These are phyloP conservation scores for Daedaleopsis nitida DNA, from an alignment of 768 basidiomycete genomes.

Conservation along the genomic window DNA sequence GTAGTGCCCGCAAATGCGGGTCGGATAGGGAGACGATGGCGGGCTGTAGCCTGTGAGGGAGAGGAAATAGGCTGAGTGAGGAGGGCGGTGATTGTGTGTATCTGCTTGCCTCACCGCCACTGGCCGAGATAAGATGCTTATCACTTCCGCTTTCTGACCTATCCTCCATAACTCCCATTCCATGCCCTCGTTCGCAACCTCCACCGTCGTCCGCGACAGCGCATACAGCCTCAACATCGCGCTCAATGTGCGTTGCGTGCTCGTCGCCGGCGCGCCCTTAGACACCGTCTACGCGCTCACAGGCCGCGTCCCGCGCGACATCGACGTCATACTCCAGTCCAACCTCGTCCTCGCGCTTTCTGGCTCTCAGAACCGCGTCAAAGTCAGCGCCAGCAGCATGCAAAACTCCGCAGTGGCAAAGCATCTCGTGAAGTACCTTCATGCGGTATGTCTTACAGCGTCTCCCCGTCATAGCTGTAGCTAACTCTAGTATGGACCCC, in stretches of 20 bases:
- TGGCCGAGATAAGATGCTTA: constrained; percentile 18
- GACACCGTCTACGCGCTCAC: constrained; percentile 33
- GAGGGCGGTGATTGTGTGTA: constrained; percentile 27
- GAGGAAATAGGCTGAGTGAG: constrained; percentile 13
- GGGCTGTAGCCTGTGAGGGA: constrained; percentile 4
- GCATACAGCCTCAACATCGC: constrained; percentile 46
- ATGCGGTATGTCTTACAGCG: constrained; percentile 39
- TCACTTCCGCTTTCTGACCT: constrained; percentile 4
- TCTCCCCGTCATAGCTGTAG: background rate
- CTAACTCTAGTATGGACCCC: background rate
- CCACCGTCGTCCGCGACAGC: constrained; percentile 42
- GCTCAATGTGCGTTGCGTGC: constrained; percentile 48
- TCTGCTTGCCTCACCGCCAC: constrained; percentile 29
- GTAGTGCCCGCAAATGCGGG: constrained; percentile 21
- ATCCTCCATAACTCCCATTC: background rate
- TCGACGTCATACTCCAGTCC: constrained; percentile 54
- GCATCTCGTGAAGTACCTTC: constrained; percentile 54
- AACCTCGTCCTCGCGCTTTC: constrained; percentile 54
- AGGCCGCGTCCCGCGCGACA: constrained; percentile 35
- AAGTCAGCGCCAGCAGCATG: constrained; percentile 43
- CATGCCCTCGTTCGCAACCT: constrained; percentile 27
- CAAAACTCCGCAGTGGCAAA: constrained; percentile 49
- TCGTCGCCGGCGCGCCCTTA: constrained; percentile 38
- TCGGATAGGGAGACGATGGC: constrained; percentile 13
- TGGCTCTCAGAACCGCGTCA: constrained; percentile 50